Evolutionary conservation across 345 rosid species (phyloP).

Genomic region (Cardiospermum halicacabum): DNA sequence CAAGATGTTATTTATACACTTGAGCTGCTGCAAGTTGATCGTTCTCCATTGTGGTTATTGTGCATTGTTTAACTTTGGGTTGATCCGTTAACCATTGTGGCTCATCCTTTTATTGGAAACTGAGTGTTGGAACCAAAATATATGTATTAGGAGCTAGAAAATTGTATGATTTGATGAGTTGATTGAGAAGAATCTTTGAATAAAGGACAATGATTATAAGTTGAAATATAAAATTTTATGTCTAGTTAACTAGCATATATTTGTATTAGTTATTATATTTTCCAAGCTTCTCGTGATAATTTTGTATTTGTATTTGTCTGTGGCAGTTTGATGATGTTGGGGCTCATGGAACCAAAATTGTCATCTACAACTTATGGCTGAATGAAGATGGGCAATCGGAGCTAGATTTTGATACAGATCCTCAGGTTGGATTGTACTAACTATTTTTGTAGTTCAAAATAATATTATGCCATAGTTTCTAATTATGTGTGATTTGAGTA

Average conservation of each 20-base stretch:
- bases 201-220: neutral
- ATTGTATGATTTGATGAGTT: no score
- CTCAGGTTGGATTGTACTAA: slow-evolving; percentile 43
- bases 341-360: slow-evolving; percentile 80
- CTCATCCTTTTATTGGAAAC: no score
- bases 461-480: slow-evolving; percentile 10
- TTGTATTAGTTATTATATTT: neutral
- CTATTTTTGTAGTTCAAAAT: slow-evolving; percentile 14
- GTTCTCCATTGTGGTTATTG: no score
- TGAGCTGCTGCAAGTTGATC: no score
- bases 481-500: slow-evolving; percentile 7
- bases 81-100: no score
- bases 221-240: neutral
- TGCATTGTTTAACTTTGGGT: no score
- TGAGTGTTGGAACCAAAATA: no score
- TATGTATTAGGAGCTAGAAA: no score
- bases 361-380: slow-evolving; percentile 84
- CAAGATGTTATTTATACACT: no score
- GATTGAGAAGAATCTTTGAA: no score
- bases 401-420: slow-evolving; percentile 66
- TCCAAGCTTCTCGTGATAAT: slow-evolving; percentile 11
- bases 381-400: slow-evolving; percentile 58
- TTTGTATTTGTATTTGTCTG: slow-evolving; percentile 5
- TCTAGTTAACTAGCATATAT: neutral
- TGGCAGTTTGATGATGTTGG: slow-evolving; percentile 81